Evolutionary conservation across 441 rosid species (phyloP), one percentile per base, ranked within the genome.

Genomic region (Raphanus hybrid): DNA sequence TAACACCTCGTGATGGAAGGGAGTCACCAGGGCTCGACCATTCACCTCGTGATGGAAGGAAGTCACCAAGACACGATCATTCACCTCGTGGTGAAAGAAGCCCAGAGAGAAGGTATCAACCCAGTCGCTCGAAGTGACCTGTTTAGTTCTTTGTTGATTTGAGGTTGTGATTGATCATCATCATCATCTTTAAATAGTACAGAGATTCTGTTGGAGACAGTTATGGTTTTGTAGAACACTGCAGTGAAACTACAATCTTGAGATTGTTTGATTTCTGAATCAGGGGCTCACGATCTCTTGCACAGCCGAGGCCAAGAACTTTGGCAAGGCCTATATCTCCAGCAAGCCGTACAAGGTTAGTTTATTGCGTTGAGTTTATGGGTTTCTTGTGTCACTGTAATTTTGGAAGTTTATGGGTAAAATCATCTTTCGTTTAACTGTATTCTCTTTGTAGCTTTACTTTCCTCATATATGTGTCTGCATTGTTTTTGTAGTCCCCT

Each of bases 261-360:
- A 4, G 34, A 29, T 29, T 29, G 34, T 29, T 29, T 29, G 34
- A 29, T 29, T 29, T 29, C 34, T 29, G 34, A 29, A 29, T 29
- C 34, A 29, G 34, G 34, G 34, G 34, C 34, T 29, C 34, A 29
- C 34, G 34, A 29, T 29, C 34, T 29, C 34, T 4, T 29, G 34
- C 34, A 29, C 34, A 29, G 80, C 77, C 87, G 12, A 83, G 80
- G 75, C 14, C 79, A 23, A 64, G 79, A 41, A 74, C 82, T 35
- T 32, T 64, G 48, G 88, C 85, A 12, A 86, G 78, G 34, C 34
- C 63, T 58, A 58, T 58, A 23, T 58, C 63, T 58, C 63, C 63
- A 58, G 26, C 97, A 77, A 88, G 98, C 80, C 95, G 82, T 57
- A 29, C 1, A 23, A 58, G 63, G 57, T 50, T 50, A 15, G 57